Evolutionary conservation across 129 eudicot species (phyloP), one percentile per base, ranked within the genome.

Genomic region (Pulicaria dysenterica): DNA sequence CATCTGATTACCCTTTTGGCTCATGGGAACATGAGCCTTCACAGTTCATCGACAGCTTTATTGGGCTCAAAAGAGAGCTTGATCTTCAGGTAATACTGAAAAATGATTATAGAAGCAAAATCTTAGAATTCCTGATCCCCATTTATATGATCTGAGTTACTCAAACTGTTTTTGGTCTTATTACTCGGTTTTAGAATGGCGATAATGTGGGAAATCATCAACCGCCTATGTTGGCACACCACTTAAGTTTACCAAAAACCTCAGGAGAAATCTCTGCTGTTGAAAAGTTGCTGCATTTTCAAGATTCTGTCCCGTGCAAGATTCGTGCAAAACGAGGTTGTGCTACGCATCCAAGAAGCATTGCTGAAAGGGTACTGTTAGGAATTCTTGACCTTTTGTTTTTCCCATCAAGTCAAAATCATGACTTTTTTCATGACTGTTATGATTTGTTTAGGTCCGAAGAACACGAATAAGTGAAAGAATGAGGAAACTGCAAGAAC

Each of bases 301-400:
- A 86, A 77, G 97, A 88, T 69, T 71, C 97, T 9, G 99, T 95
- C 39, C 97, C 91, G 3, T 95, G 96, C 74, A 90, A 85, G 68
- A 78, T 91, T 69, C 88, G 99, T 39, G 99, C 99, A 6, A 95
- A 95, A 75, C 88, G 99, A 42, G 99, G 99, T 8, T 95, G 96
- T 69, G 99, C 99, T 8, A 95, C 99, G 55, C 99, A 95, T 82
- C 99, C 99, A 16, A 75, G 99, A 65, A 95, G 99, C 75, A 95
- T 95, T 0, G 99, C 99, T 2, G 99, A 95, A 77, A 91, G 99
- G 97, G 99, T 95, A 89, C 69, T 13, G 59, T 64, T 53, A n/a
- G 62, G 3, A 40, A 66, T 43, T n/a, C 40, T 56, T 15, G 58
- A 58, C 37, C 3, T 42, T 13, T 36, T 38, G 67, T 34, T 31